These are phyloP conservation scores for Rhynchosporium secalis DNA, from an alignment of 2,329 filamentous ascomycete genomes.

Conservation along the genomic window DNA sequence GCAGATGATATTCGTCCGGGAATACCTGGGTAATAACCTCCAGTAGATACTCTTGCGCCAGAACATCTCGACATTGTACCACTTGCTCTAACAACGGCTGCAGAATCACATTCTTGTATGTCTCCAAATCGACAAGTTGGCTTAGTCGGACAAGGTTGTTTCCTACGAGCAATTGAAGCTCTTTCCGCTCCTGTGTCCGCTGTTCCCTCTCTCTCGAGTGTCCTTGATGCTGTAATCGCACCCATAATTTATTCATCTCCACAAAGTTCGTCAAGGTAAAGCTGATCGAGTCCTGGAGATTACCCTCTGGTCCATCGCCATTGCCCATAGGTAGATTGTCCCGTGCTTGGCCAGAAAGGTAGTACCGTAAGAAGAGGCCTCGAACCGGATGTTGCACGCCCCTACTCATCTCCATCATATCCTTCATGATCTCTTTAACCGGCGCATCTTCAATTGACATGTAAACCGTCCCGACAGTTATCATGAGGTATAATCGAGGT, in stretches of 20 bases:
- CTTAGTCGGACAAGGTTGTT: conserved; percentile 95
- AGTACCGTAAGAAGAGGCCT: conserved; percentile 93
- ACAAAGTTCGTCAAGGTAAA: conserved; percentile 99
- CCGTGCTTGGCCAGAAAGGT: conserved; percentile 89
- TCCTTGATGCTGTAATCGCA: conserved; percentile 93
- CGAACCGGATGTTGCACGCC: conserved; percentile 96
- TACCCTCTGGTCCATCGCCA: conserved; percentile 90
- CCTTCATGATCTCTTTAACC: conserved; percentile 99
- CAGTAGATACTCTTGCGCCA: conserved; percentile 94
- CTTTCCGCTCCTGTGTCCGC: conserved; percentile 89
- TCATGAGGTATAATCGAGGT: conserved; percentile 95
- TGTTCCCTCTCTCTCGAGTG: conserved; percentile 94
- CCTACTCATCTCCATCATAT: conserved; percentile 99
- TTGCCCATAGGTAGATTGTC: conserved; percentile 81
- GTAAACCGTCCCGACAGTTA: conserved; percentile 97
- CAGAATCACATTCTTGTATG: conserved; percentile 88
- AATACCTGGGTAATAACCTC: conserved; percentile 99
- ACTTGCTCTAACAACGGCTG: conserved; percentile 92
- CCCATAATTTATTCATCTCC: conserved; percentile 99
- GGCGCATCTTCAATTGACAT: conserved; percentile 98
- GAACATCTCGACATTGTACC: conserved; percentile 93
- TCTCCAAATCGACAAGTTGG: conserved; percentile 90
- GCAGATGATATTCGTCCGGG: conserved; percentile 95
- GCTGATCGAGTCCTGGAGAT: conserved; percentile 95
- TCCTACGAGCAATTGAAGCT: conserved; percentile 91